phyloP scores from a whole-genome alignment of 75 land plant species.

The Ceratopteris richardii region DNA sequence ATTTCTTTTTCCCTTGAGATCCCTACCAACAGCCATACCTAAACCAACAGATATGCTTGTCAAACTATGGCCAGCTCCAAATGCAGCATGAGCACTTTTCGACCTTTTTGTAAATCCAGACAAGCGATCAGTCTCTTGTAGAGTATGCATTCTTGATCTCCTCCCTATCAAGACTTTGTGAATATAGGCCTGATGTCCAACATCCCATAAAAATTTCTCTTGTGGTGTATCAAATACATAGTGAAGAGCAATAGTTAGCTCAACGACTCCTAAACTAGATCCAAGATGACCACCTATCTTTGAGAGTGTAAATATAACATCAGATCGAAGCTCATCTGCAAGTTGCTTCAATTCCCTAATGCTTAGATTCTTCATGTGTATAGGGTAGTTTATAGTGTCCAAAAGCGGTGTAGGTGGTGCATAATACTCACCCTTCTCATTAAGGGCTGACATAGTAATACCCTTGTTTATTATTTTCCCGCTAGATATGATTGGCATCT shows the following conservation, averaged over 20 bases:
- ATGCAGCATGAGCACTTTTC: too few species aligned
- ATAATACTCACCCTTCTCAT: conserved; percentile 51
- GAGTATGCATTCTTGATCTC: too few species aligned
- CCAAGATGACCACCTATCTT: conserved; percentile 95
- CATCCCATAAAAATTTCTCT: conserved; percentile 92
- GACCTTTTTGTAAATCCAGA: too few species aligned
- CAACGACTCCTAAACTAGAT: conserved; percentile 89
- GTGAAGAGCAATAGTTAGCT: conserved; percentile 92
- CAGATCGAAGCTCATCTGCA: conserved; percentile 78
- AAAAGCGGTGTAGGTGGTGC: conserved; percentile 83
- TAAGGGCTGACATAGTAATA: background rate
- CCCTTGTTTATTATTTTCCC: too few species aligned
- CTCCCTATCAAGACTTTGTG: too few species aligned
- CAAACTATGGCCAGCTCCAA: too few species aligned
- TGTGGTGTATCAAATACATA: conserved; percentile 86
- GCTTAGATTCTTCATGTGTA: conserved; percentile 87
- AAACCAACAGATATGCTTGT: too few species aligned
- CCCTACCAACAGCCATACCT: too few species aligned
- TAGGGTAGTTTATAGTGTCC: conserved; percentile 87
- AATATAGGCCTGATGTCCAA: conserved; percentile 99
- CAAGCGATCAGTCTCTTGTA: too few species aligned
- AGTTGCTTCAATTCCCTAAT: conserved; percentile 70
- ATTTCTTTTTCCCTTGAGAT: too few species aligned
- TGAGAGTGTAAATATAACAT: conserved; percentile 80
- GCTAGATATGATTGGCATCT: too few species aligned